Evolutionary conservation across 2,329 filamentous ascomycete genomes (phyloP).

Genomic region (Fusarium albosuccineum): DNA sequence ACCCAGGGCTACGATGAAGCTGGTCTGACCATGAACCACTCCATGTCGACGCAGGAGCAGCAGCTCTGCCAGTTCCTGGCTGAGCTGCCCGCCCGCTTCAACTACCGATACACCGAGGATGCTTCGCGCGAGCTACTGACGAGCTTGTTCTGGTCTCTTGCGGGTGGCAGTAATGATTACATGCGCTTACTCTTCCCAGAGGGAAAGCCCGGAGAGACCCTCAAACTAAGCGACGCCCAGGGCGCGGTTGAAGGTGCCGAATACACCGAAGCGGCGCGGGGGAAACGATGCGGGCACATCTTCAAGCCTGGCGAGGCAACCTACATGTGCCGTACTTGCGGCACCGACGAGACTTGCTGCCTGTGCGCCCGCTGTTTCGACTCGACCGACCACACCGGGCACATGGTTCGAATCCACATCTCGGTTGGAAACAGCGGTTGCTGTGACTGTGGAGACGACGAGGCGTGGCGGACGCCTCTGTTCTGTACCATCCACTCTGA

Average conservation of each 20-base stretch:
- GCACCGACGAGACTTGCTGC: constrained; percentile 94
- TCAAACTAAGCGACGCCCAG: constrained; percentile 89
- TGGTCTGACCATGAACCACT: constrained; percentile 61
- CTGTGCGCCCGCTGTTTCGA: constrained; percentile 96
- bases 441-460: constrained; percentile 96
- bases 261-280: constrained; percentile 90
- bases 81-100: constrained; percentile 78
- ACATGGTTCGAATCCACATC: constrained; percentile 89
- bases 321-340: constrained; percentile 94
- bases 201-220: constrained; percentile 72
- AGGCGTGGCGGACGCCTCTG: constrained; percentile 91
- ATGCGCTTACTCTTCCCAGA: constrained; percentile 86
- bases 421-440: constrained; percentile 94
- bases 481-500: constrained; percentile 94
- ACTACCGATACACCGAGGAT: constrained; percentile 79
- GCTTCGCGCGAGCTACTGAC: constrained; percentile 80
- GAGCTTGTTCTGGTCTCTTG: constrained; percentile 88
- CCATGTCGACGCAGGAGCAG: constrained; percentile 77
- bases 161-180: constrained; percentile 79
- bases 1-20: constrained; percentile 45
- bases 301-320: constrained; percentile 95
- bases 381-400: constrained; percentile 91
- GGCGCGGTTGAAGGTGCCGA: constrained; percentile 94
- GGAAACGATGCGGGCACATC: constrained; percentile 96
- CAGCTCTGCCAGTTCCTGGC: constrained; percentile 87